These are phyloP conservation scores for Aspergillus aculeatus DNA, from an alignment of 2,329 filamentous ascomycete species.

Conservation along the genomic window DNA sequence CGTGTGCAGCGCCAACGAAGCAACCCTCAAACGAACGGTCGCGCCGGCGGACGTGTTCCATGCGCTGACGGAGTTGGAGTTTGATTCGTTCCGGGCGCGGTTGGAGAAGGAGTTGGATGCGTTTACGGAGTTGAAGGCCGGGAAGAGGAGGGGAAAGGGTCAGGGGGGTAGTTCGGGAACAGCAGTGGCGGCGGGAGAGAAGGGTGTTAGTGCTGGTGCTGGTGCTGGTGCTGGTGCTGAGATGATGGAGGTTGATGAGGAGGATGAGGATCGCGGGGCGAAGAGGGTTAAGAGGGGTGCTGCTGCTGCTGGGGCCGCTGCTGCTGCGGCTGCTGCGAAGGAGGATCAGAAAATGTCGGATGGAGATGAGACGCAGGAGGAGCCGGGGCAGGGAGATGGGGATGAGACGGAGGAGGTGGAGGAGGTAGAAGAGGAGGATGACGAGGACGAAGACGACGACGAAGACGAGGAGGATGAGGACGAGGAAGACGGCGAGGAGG, in stretches of 20 bases:
- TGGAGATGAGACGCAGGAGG: conserved; percentile 24
- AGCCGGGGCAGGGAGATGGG: conserved; percentile 21
- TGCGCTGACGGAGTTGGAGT: conserved; percentile 60
- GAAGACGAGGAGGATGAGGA: conserved; percentile 27
- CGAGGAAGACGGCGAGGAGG: conserved; percentile 27
- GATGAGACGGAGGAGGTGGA: conserved; percentile 20
- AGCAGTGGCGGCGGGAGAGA: conserved; percentile 14
- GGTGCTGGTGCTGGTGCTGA: conserved; percentile 8
- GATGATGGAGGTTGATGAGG: conserved; percentile 21
- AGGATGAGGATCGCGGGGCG: conserved; percentile 17
- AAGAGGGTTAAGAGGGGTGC: conserved; percentile 20
- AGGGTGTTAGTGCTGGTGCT: conserved; percentile 20
- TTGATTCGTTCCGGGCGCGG: conserved; percentile 57
- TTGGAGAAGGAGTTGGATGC: conserved; percentile 59
- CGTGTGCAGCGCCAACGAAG: conserved; percentile 56
- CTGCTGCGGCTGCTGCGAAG: not conserved
- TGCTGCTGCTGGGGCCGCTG: not conserved
- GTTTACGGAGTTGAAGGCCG: conserved; percentile 45
- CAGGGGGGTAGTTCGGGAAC: no score
- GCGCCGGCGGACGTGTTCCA: conserved; percentile 60
- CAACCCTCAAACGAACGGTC: conserved; percentile 62
- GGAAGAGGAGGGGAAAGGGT: conserved; percentile 45
- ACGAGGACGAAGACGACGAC: conserved; percentile 26
- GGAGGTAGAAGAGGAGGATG: conserved; percentile 25
- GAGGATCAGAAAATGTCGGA: conserved; percentile 25